Evolutionary conservation across 768 basidiomycete species (phyloP).

Genomic region (Ephemerocybe angulata): DNA sequence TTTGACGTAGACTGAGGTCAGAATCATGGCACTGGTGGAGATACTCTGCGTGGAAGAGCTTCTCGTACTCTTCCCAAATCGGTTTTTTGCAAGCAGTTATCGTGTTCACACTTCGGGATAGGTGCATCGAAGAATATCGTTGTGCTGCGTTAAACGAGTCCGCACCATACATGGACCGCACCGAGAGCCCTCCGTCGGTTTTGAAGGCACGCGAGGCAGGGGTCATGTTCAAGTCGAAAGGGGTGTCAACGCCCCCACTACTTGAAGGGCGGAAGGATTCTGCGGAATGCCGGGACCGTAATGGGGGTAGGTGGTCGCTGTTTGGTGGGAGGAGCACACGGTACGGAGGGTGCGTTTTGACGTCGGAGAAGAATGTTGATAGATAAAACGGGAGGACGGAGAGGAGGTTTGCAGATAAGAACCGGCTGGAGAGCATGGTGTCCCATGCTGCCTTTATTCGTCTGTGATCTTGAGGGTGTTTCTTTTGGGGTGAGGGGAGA

Average conservation of each 20-base stretch:
- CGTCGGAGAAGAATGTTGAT: conserved; percentile 51
- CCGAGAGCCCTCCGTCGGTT: conserved; percentile 10
- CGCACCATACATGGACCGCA: conserved; percentile 9
- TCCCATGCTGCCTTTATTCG: conserved; percentile 63
- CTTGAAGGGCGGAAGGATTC: conserved; percentile 18
- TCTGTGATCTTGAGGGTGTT: conserved; percentile 59
- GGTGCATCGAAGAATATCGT: conserved; percentile 57
- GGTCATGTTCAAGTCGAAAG: conserved; percentile 22
- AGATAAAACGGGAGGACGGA: conserved; percentile 68
- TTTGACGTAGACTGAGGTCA: conserved; percentile 41
- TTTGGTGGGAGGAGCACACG: conserved; percentile 56
- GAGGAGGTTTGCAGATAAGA: conserved; percentile 50
- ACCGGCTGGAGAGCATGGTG: conserved; percentile 57
- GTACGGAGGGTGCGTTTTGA: conserved; percentile 45
- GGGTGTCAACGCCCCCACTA: conserved; percentile 11
- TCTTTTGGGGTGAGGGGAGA: not conserved
- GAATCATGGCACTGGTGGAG: not conserved
- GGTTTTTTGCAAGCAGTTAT: conserved; percentile 66
- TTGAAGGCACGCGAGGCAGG: conserved; percentile 13
- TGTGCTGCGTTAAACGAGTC: conserved; percentile 7
- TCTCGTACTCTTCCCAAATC: conserved; percentile 61
- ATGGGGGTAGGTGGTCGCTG: conserved; percentile 21
- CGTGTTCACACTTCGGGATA: conserved; percentile 54
- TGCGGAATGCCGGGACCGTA: conserved; percentile 24
- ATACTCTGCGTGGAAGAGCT: conserved; percentile 39